Conservation (phyloP, 1,284 basidiomycete species). For the Macrocystidia cucumis region DNA sequence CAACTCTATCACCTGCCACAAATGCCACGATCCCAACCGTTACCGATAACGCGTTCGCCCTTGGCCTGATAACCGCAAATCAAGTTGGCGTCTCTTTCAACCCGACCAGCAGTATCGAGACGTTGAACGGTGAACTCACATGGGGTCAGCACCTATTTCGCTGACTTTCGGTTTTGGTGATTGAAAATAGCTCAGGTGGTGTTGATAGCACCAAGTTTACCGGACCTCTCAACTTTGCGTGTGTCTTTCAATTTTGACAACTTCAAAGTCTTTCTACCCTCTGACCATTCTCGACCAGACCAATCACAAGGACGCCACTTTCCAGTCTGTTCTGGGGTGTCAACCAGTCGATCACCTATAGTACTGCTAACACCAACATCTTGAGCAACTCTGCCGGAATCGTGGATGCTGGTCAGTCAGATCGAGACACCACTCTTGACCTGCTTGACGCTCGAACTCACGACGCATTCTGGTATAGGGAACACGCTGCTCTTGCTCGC, state of each 20-base stretch:
- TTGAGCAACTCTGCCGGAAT: conserved; percentile 46
- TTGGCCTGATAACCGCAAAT: conserved; percentile 34
- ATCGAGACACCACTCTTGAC: too few species aligned
- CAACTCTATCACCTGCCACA: conserved; percentile 11
- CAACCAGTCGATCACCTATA: conserved; percentile 49
- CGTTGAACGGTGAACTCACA: conserved; percentile 35
- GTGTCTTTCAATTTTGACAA: conserved; percentile 2
- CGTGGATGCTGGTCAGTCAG: conserved; percentile 46
- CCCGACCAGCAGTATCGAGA: conserved; percentile 25
- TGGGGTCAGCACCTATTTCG: conserved; percentile 42
- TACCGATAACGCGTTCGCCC: conserved; percentile 31
- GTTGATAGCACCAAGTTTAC: conserved; percentile 6
- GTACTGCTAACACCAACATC: conserved; percentile 31
- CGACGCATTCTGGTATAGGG: conserved; percentile 34
- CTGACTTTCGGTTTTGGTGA: too few species aligned
- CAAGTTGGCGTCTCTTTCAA: conserved; percentile 43
- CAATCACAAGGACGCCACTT: conserved; percentile 42
- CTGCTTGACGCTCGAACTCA: too few species aligned
- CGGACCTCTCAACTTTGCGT: conserved; percentile 14
- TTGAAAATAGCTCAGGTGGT: background rate
- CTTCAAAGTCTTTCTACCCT: background rate
- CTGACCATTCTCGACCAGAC: conserved; percentile 35
- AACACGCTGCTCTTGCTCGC: conserved; percentile 34
- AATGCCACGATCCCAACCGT: conserved; percentile 28
- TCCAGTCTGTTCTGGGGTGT: conserved; percentile 55